These are phyloP conservation scores for Pisolithus marmoratus DNA, from an alignment of 768 basidiomycete species.

Conservation along the genomic window DNA sequence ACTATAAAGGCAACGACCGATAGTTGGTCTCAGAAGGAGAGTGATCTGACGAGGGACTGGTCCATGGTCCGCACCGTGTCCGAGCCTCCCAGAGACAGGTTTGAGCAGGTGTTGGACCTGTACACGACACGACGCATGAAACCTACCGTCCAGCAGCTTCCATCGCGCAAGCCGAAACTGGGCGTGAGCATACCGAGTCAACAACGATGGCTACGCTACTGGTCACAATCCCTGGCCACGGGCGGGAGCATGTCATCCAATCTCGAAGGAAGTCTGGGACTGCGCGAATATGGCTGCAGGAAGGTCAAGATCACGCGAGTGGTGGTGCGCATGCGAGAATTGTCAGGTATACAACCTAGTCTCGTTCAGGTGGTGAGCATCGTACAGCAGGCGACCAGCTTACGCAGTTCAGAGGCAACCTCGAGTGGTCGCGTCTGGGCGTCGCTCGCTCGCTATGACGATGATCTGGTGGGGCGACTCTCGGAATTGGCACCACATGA, in stretches of 20 bases:
- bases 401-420: conserved; percentile 22
- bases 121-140: conserved; percentile 74
- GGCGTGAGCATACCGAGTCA: conserved; percentile 82
- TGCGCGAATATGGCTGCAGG: conserved; percentile 2
- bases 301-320: conserved; percentile 56
- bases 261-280: conserved; percentile 12
- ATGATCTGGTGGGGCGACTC: conserved; percentile 56
- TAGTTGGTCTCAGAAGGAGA: neutral
- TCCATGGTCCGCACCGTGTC: conserved; percentile 5
- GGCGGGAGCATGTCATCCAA: conserved; percentile 50
- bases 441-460: conserved; percentile 77
- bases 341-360: conserved; percentile 42
- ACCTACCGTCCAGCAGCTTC: conserved; percentile 14
- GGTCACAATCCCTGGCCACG: conserved; percentile 57
- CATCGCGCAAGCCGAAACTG: conserved; percentile 34
- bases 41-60: neutral
- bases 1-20: neutral
- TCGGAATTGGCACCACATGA: conserved; percentile 49
- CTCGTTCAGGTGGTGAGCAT: conserved; percentile 54
- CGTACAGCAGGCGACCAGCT: conserved; percentile 40
- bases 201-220: conserved; percentile 74
- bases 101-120: conserved; percentile 56
- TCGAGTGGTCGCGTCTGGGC: conserved; percentile 53
- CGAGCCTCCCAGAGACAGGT: conserved; percentile 25
- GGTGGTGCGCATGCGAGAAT: conserved; percentile 54